Evolutionary conservation across 805 yeast genomes (phyloP).

Genomic region (Lachancea waltii): DNA sequence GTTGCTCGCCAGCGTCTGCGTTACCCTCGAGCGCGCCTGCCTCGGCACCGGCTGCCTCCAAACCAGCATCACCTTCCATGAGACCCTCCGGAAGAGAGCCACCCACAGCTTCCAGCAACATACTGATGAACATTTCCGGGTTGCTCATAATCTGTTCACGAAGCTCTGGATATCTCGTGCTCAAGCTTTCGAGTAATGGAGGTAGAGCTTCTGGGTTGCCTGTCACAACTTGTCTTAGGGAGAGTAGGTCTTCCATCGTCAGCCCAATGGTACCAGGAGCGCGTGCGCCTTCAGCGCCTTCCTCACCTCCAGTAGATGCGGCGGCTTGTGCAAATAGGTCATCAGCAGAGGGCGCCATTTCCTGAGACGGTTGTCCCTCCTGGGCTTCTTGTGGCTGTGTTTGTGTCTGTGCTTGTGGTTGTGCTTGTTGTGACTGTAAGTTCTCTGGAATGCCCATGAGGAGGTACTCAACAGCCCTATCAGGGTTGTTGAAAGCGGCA

Average conservation of each 20-base stretch:
- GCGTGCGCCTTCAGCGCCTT: slow-evolving; percentile 23
- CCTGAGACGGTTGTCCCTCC: slow-evolving; percentile 14
- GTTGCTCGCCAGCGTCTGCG: slow-evolving; percentile 29
- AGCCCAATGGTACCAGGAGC: slow-evolving; percentile 38
- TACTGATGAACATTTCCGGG: slow-evolving; percentile 83
- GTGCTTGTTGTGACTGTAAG: slow-evolving; percentile 30
- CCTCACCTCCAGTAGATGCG: slow-evolving; percentile 26
- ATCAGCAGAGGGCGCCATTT: slow-evolving; percentile 28
- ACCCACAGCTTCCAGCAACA: slow-evolving; percentile 53
- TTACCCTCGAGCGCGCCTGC: slow-evolving; percentile 37
- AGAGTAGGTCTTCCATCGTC: slow-evolving; percentile 43
- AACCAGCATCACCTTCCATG: slow-evolving; percentile 28
- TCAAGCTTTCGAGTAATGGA: slow-evolving; percentile 73
- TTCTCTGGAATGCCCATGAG: slow-evolving; percentile 82
- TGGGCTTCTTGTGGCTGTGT: slow-evolving; percentile 12
- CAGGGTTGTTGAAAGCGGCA: slow-evolving; percentile 96
- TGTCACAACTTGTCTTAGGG: slow-evolving; percentile 70
- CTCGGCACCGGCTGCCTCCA: slow-evolving; percentile 32
- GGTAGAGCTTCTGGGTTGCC: slow-evolving; percentile 86
- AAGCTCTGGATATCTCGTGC: slow-evolving; percentile 75
- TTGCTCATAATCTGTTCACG: slow-evolving; percentile 73
- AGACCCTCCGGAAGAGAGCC: slow-evolving; percentile 48
- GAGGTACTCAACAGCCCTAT: slow-evolving; percentile 93
- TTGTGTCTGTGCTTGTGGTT: slow-evolving; percentile 14
- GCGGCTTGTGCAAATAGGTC: slow-evolving; percentile 40